A percentile compares a stretch with the other conserved stretches of the same genome.
These are phyloP conservation scores for Guadua angustifolia DNA, from an alignment of 176 grass and related monocot species.

Conservation along the genomic window DNA sequence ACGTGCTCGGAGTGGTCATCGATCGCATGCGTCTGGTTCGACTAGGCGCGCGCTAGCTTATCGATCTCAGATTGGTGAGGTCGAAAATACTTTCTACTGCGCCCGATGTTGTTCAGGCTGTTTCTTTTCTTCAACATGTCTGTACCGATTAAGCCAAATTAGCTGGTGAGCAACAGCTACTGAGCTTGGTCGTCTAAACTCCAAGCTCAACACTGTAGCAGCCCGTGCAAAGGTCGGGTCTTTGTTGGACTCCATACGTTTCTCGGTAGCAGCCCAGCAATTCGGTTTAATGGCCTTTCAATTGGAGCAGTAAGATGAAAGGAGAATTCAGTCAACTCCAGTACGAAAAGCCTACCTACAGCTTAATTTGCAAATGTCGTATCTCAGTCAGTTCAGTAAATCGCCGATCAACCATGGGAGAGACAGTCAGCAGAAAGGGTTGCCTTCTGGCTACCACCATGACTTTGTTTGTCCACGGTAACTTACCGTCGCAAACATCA, in stretches of 20 bases:
- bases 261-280: not conserved
- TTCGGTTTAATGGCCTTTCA: not conserved
- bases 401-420: not conserved
- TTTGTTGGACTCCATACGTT: not conserved
- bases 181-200: not conserved
- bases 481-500: not conserved
- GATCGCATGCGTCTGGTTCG: not conserved
- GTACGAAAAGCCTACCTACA: not conserved
- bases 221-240: not conserved
- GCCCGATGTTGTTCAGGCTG: not conserved
- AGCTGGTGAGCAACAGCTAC: not conserved
- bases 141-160: not conserved
- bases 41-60: not conserved
- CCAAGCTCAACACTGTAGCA: not conserved
- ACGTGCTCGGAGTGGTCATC: too few species aligned
- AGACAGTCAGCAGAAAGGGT: too few species aligned
- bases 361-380: not conserved
- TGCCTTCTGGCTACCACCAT: not conserved
- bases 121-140: not conserved
- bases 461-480: not conserved
- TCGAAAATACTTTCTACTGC: not conserved
- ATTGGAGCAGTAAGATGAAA: not conserved
- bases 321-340: not conserved
- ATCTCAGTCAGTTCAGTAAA: not conserved
- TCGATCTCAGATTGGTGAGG: not conserved